phyloP scores from a whole-genome alignment of 2,329 filamentous ascomycete species.

The Penicillium sp. region DNA sequence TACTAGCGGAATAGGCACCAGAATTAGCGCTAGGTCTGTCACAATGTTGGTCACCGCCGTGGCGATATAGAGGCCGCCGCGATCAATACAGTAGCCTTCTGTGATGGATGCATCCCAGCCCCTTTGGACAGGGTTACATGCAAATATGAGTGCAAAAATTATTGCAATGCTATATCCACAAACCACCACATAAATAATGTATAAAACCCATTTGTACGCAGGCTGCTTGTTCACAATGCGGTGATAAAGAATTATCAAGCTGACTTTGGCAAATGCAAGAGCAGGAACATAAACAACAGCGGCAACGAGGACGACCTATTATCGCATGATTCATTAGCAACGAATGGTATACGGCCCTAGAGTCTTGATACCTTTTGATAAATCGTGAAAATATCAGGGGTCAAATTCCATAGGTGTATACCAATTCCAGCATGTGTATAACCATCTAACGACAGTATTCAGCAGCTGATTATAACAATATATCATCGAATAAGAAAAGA shows the following conservation, averaged over 20 bases:
- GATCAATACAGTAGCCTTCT: neutral
- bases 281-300: slow-evolving; percentile 21
- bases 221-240: slow-evolving; percentile 9
- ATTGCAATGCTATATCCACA: neutral
- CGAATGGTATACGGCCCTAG: neutral
- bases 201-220: slow-evolving; percentile 6
- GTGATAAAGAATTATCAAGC: slow-evolving; percentile 27
- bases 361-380: neutral
- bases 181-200: slow-evolving; percentile 3
- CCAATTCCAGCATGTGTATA: neutral
- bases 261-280: slow-evolving; percentile 26
- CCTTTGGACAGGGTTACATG: neutral
- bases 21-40: slow-evolving; percentile 3
- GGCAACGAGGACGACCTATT: slow-evolving; percentile 13
- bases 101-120: neutral
- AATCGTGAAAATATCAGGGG: neutral
- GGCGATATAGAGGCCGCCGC: neutral
- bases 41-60: neutral
- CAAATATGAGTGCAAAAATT: neutral
- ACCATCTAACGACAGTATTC: neutral
- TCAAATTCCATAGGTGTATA: neutral
- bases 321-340: neutral
- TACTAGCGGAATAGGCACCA: slow-evolving; percentile 25
- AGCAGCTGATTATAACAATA: too few species aligned
- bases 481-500: too few species aligned